Conservation (phyloP, 768 basidiomycete species). For the Atractiella rhizophila region DNA sequence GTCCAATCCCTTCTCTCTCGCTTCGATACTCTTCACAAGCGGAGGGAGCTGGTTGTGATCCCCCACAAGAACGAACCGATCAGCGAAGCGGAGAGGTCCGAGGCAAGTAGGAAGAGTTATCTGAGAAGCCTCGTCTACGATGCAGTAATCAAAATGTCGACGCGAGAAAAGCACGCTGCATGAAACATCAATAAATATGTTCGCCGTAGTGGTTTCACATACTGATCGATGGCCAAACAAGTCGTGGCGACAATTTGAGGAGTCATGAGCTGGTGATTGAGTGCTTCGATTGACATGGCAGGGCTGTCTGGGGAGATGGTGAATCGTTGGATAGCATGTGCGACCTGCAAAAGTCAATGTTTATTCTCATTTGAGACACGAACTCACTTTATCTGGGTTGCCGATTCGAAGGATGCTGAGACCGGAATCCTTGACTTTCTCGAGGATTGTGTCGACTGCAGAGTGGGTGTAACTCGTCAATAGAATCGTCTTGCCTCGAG, state of each 20-base stretch:
- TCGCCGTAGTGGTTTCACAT: constrained; percentile 20
- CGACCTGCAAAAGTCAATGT: constrained; percentile 31
- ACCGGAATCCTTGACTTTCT: constrained; percentile 42
- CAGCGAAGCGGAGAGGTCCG: constrained; percentile 69
- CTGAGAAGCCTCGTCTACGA: constrained; percentile 93
- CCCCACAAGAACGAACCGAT: constrained; percentile 79
- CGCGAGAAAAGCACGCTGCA: constrained; percentile 55
- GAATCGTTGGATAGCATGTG: constrained; percentile 48
- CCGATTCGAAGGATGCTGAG: constrained; percentile 63
- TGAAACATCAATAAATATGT: not conserved
- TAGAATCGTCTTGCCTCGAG: constrained; percentile 59
- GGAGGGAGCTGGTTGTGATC: constrained; percentile 96
- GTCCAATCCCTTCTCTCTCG: constrained; percentile 65
- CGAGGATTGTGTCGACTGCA: constrained; percentile 85
- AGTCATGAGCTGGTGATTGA: constrained; percentile 55
- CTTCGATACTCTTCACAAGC: constrained; percentile 52
- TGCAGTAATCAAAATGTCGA: constrained; percentile 79
- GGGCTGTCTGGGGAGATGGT: constrained; percentile 35
- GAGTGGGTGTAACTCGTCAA: constrained; percentile 90
- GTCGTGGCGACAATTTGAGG: constrained; percentile 93
- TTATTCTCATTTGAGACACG: not conserved
- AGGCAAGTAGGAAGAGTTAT: constrained; percentile 87
- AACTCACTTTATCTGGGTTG: constrained; percentile 60
- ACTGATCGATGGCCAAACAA: constrained; percentile 84
- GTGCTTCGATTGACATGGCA: constrained; percentile 47